Conservation (phyloP, 78 protist genomes). For the Emiliania huxleyi region DNA sequence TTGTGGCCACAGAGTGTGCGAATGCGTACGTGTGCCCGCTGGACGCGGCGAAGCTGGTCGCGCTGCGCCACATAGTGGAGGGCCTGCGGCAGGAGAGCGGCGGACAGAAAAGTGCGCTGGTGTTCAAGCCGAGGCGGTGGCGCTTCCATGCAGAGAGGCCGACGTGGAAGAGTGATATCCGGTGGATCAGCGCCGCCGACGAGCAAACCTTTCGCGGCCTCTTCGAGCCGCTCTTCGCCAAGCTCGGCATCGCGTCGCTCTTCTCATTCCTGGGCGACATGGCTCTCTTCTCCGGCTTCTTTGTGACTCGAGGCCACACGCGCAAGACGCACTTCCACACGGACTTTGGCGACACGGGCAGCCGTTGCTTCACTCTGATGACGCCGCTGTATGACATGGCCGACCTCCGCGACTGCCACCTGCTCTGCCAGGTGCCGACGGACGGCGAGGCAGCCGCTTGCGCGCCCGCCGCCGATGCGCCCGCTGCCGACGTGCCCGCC, state of each 20-base stretch:
- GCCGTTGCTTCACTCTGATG: background rate
- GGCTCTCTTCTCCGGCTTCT: background rate
- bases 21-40: too few species aligned
- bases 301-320: background rate
- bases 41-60: too few species aligned
- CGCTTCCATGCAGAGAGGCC: conserved; percentile 11
- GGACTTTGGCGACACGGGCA: background rate
- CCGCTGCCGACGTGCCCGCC: too few species aligned
- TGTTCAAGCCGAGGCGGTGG: too few species aligned
- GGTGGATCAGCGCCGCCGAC: background rate
- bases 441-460: too few species aligned
- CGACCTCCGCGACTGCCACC: background rate
- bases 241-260: background rate
- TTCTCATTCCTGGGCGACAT: background rate
- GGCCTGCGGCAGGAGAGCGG: too few species aligned
- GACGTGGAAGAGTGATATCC: background rate
- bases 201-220: background rate
- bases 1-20: too few species aligned
- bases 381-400: background rate
- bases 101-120: too few species aligned
- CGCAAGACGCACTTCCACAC: conserved; percentile 9
- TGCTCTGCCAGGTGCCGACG: background rate
- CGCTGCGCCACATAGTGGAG: too few species aligned
- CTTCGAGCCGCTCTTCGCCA: background rate
- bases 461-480: too few species aligned